Base-by-base conservation (phyloP, 768 basidiomycete species). In the Boletus rubropictus region DNA sequence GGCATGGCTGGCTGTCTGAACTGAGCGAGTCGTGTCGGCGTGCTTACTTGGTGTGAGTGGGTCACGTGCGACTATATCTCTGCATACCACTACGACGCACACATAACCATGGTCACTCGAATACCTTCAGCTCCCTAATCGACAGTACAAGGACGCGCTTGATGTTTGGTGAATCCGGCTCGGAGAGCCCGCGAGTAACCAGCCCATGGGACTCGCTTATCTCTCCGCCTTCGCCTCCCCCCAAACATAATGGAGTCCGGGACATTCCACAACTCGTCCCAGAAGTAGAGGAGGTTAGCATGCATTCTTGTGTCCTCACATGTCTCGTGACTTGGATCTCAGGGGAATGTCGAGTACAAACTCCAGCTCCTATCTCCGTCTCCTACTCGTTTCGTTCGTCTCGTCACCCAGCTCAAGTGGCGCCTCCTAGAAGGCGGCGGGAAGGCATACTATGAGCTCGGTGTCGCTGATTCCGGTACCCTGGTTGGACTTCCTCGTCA, bases 381-480 rank as follows among this genome's bases (percentile, higher is more conserved):
- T 12, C 79, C 81, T 0, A 75, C 80, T 4, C 87, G 89, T 39
- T 89, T 90, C 55, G 77, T 79, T 4, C 80, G 84, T 50, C 84
- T 98, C 18, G 88, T 92, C 46, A 97, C 94, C 0, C 94, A 97
- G 68, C 80, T 96, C 67, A 93, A 95, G 61, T 97, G 95, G 93
- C 80, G 94, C 3, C 76, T 93, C 8, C 78, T 88, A 39, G 86
- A 92, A 62, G 90, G 90, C 14, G 81, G 84, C 2, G 88, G 88
- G 1, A 81, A 84, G 58, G 89, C 89, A 0, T 84, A 87, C 62
- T 92, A 92, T 51, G 89, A 92, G 52, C 75, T 84, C 10, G 81
- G 81, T 1, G 86, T 98, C 1, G 83, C 86, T 20, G 94, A 98
- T 62, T 86, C 87, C 1, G 94, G 94, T 2, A 79, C 81, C 4